These are phyloP conservation scores for Hemileia vastatrix DNA, from an alignment of 1,284 basidiomycete genomes.

Conservation along the genomic window DNA sequence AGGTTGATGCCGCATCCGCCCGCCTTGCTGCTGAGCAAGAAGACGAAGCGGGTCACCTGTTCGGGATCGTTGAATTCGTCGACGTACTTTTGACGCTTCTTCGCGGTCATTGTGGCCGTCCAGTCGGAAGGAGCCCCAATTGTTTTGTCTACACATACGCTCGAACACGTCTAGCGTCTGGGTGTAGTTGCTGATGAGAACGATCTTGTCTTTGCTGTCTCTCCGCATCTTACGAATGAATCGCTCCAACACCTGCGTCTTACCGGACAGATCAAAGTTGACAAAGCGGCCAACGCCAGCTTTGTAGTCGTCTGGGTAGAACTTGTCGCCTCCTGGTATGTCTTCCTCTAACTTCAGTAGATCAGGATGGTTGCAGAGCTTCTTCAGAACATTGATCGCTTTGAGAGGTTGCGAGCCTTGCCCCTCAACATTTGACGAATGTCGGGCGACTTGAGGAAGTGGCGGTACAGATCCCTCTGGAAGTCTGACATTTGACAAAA, in stretches of 20 bases:
- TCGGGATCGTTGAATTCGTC: constrained; percentile 94
- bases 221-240: constrained; percentile 72
- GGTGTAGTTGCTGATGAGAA: constrained; percentile 95
- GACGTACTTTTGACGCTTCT: constrained; percentile 91
- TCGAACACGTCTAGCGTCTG: constrained; percentile 93
- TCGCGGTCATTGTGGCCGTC: constrained; percentile 89
- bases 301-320: constrained; percentile 79
- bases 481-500: constrained; percentile 83
- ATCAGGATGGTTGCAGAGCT: constrained; percentile 94
- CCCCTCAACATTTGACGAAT: constrained; percentile 92
- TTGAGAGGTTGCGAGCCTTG: constrained; percentile 87
- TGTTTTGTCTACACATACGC: constrained; percentile 66
- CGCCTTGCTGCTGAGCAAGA: constrained; percentile 92
- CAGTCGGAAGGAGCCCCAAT: constrained; percentile 87
- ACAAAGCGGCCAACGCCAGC: too few relatives aligned
- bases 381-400: constrained; percentile 92
- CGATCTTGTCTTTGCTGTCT: constrained; percentile 88
- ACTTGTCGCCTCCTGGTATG: constrained; percentile 67
- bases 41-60: constrained; percentile 87
- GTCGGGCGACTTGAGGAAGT: constrained; percentile 88
- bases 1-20: constrained; percentile 97
- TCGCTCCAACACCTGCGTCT: too few relatives aligned
- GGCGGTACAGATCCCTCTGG: constrained; percentile 75
- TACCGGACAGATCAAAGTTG: too few relatives aligned
- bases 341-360: constrained; percentile 78